Conservation (phyloP, 2,329 filamentous ascomycete genomes). For the Nemania abortiva region DNA sequence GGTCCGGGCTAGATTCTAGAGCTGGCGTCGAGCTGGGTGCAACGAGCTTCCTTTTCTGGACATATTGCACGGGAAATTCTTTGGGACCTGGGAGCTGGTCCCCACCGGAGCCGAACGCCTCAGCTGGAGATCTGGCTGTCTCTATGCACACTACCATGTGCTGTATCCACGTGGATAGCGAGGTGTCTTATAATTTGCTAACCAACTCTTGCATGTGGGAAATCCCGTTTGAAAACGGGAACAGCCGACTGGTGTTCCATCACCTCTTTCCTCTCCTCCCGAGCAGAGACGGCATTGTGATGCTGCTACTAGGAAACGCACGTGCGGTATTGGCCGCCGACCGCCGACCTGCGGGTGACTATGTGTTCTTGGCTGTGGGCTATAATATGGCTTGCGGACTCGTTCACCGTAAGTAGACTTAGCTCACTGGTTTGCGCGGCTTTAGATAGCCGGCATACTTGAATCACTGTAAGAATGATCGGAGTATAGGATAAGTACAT, state of each 20-base stretch:
- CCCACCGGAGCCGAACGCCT: neutral
- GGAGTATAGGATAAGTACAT: neutral
- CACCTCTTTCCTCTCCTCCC: neutral
- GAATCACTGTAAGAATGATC: neutral
- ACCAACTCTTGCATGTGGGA: neutral
- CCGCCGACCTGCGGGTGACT: neutral
- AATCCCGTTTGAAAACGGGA: neutral
- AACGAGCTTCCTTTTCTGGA: conserved; percentile 36
- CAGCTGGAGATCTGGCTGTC: neutral
- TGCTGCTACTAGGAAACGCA: neutral
- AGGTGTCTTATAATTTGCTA: conserved; percentile 22
- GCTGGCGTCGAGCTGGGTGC: conserved; percentile 3
- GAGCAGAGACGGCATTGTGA: neutral
- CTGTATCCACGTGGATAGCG: conserved; percentile 19
- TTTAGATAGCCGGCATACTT: neutral
- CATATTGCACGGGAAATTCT: neutral
- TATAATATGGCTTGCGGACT: neutral
- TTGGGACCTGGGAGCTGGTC: neutral
- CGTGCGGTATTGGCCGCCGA: neutral
- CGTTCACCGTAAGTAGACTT: neutral
- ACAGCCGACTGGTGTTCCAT: neutral
- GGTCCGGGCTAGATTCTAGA: conserved; percentile 27
- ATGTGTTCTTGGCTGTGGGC: neutral
- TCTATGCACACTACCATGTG: too few species aligned
- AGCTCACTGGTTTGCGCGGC: neutral